Conservation (phyloP, 225 moss, liverwort and hornwort species). For the Climacium dendroides region DNA sequence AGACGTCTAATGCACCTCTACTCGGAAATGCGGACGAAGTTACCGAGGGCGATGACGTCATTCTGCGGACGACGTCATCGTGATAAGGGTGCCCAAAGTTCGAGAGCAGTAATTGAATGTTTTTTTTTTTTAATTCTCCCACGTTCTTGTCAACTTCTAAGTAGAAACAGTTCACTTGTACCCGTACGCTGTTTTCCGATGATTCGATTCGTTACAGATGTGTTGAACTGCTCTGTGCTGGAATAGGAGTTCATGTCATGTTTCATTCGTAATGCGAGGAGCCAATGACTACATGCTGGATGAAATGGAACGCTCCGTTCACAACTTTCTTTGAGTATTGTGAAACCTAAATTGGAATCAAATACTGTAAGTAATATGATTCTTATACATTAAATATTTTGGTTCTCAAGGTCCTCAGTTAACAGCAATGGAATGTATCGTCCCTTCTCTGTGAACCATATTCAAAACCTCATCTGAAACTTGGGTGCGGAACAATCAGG, state of each 20-base stretch:
- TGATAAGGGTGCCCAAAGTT: slow-evolving; percentile 76
- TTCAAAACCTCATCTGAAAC: not conserved
- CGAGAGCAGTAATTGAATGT: slow-evolving; percentile 38
- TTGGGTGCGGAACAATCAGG: slow-evolving; percentile 8
- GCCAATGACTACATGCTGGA: slow-evolving; percentile 85
- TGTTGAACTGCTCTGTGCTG: not conserved
- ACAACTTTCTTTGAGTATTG: no score
- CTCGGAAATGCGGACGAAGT: slow-evolving; percentile 75
- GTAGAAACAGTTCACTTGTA: not conserved
- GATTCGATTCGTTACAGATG: not conserved
- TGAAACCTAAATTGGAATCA: no score
- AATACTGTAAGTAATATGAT: no score
- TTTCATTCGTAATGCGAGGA: slow-evolving; percentile 72
- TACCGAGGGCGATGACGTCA: slow-evolving; percentile 64
- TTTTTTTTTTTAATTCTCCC: not conserved
- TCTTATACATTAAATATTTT: no score
- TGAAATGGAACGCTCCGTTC: slow-evolving; percentile 84
- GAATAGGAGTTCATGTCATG: not conserved
- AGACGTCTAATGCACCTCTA: slow-evolving; percentile 67
- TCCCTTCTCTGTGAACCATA: not conserved
- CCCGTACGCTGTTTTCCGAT: not conserved
- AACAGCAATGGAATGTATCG: not conserved
- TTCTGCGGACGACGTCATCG: no score
- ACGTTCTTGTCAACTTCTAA: not conserved
- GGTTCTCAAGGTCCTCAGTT: not conserved